Evolutionary conservation across 108 stramenopile species (phyloP), one percentile per base, ranked within the genome.

Genomic region (Chaetoceros tenuissimus): DNA sequence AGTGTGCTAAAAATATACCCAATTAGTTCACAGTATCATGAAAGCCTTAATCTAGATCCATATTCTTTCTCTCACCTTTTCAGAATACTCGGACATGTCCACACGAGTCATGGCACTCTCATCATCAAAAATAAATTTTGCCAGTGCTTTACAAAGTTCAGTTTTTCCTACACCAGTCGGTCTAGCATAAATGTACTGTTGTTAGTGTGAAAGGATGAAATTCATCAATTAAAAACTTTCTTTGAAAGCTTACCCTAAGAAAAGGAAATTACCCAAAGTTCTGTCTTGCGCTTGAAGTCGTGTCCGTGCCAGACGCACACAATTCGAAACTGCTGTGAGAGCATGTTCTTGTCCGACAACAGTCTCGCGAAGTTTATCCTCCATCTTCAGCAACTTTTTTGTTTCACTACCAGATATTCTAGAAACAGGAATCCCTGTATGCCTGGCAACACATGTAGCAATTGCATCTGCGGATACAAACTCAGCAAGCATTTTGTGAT

Each of bases 341-440:
- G 93, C 96, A 49, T 88, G 84, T 27, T 89, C 85, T 62, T 96
- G 96, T 5, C 96, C 96, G 3, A 96, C 84, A 1, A 96, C 93
- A 29, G 83, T 67, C 53, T 68, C 46, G 7, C 88, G 75, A 22
- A 96, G 72, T 51, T 74, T 69, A n/a, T 92, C 86, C 69, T 94
- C 89, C 57, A 96, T 75, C 43, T 80, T 66, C 61, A 96, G 64
- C 57, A 96, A 57, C 62, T 94, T 94, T 40, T 79, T 68, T 7
- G 87, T 78, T 71, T 96, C 95, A 24, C 73, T 75, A 2, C 82
- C 86, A 28, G 90, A 66, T 24, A 96, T 79, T 29, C 85, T 75
- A 0, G 82, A 81, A 10, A 86, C 78, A 8, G 92, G 92, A 46
- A 94, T 88, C 0, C 87, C 87, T 0, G 87, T 94, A 53, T 82